Conservation (phyloP, 225 moss, liverwort and hornwort species). For the Pleurozium schreberi region DNA sequence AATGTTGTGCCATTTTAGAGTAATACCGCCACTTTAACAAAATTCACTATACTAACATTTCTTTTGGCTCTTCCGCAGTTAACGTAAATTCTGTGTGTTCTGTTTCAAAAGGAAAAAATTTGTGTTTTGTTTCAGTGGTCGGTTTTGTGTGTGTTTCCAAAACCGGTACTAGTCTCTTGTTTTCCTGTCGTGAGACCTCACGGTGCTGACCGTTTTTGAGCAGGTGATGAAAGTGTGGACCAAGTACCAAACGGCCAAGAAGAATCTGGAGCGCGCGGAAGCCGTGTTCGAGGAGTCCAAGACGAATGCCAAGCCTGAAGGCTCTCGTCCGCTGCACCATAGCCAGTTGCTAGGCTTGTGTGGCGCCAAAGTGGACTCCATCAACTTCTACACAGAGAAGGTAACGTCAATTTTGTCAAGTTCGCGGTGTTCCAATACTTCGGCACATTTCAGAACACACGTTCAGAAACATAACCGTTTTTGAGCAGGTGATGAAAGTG, state of each 20-base stretch:
- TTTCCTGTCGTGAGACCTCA: not conserved
- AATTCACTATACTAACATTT: not conserved
- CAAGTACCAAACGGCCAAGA: conserved; percentile 41
- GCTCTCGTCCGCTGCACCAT: conserved; percentile 51
- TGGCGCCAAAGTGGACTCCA: conserved; percentile 67
- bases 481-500: conserved; percentile 24
- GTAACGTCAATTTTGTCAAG: not conserved
- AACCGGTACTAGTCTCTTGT: not conserved
- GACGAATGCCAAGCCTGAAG: conserved; percentile 19
- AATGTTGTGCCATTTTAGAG: too few species aligned
- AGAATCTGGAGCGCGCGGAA: conserved; percentile 57
- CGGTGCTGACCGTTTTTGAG: not conserved
- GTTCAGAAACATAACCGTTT: not conserved
- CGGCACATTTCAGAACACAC: not conserved
- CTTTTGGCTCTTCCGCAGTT: not conserved
- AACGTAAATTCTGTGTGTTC: not conserved
- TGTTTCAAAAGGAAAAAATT: not conserved
- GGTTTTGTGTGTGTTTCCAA: not conserved
- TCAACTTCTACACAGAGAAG: conserved; percentile 42
- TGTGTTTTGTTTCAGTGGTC: not conserved
- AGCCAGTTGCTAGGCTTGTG: conserved; percentile 29
- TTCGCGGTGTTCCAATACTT: not conserved
- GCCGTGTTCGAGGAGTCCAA: conserved; percentile 55
- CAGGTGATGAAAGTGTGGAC: conserved; percentile 43
- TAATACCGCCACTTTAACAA: too few species aligned